Conservation (phyloP, 495 filamentous ascomycete genomes). For the Penicillium coprophilum region DNA sequence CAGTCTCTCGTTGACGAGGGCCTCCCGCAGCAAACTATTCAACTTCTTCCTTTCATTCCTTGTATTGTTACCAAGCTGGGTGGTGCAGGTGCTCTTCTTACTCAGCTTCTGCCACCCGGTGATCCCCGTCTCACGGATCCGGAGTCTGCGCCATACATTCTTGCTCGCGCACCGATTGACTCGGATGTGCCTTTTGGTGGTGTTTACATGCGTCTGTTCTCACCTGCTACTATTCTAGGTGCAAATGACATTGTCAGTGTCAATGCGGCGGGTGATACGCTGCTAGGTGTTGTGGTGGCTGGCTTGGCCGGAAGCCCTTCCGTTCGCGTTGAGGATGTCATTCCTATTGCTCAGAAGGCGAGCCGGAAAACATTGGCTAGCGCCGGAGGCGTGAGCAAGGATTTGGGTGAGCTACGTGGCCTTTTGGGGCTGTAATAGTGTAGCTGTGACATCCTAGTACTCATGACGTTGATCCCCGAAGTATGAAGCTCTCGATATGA, state of each 20-base stretch:
- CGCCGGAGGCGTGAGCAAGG: slow-evolving; percentile 63
- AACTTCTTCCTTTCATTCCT: slow-evolving; percentile 86
- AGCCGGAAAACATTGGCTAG: slow-evolving; percentile 74
- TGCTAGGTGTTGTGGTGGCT: slow-evolving; percentile 76
- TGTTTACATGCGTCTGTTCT: slow-evolving; percentile 81
- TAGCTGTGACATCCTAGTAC: not conserved
- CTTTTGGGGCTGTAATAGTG: slow-evolving; percentile 12
- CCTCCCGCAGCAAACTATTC: slow-evolving; percentile 75
- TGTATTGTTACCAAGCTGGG: slow-evolving; percentile 85
- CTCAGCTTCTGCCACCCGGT: slow-evolving; percentile 63
- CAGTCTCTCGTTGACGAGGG: slow-evolving; percentile 69
- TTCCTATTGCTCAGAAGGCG: slow-evolving; percentile 64
- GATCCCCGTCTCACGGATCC: slow-evolving; percentile 62
- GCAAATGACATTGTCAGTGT: slow-evolving; percentile 73
- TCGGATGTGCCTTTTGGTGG: slow-evolving; percentile 64
- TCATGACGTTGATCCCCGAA: not conserved
- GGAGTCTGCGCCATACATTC: slow-evolving; percentile 63
- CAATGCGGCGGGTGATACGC: slow-evolving; percentile 93
- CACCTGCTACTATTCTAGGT: slow-evolving; percentile 60
- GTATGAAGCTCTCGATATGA: too few relatives aligned
- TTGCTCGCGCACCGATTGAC: slow-evolving; percentile 50
- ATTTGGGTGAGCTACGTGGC: slow-evolving; percentile 22
- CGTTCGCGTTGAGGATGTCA: slow-evolving; percentile 38
- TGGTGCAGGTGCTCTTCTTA: slow-evolving; percentile 71
- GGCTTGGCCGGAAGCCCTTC: slow-evolving; percentile 49